Evolutionary conservation across 768 basidiomycete species (phyloP).

Genomic region (Postia placenta): DNA sequence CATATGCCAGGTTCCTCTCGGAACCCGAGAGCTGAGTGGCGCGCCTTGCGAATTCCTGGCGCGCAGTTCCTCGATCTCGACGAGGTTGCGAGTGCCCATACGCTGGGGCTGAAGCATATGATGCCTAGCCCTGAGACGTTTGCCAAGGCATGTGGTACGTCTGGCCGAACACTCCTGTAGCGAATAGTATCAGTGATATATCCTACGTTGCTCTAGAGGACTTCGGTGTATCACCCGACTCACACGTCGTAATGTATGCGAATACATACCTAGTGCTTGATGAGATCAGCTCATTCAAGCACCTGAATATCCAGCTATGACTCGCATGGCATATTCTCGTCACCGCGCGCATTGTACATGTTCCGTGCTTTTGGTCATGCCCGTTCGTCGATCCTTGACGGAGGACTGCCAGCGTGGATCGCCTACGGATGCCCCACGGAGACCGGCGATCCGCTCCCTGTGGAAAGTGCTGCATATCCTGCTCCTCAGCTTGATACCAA

Average conservation of each 20-base stretch:
- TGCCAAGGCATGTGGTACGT: conserved; percentile 73
- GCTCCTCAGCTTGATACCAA: conserved; percentile 45
- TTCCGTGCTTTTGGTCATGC: conserved; percentile 89
- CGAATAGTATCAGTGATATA: not conserved
- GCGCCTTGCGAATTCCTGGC: conserved; percentile 9
- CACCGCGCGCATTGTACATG: conserved; percentile 90
- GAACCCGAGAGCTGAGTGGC: conserved; percentile 41
- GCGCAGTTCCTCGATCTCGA: conserved; percentile 15
- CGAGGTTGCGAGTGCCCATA: conserved; percentile 47
- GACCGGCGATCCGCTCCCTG: conserved; percentile 22
- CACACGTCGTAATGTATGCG: conserved; percentile 79
- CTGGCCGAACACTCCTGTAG: not conserved
- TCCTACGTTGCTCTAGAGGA: conserved; percentile 33
- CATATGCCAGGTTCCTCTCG: conserved; percentile 88
- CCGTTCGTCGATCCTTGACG: conserved; percentile 83
- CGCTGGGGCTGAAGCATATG: conserved; percentile 90
- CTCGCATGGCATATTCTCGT: conserved; percentile 82
- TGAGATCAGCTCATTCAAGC: conserved; percentile 4
- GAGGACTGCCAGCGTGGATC: conserved; percentile 85
- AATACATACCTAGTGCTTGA: conserved; percentile 1
- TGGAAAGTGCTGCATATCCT: conserved; percentile 37
- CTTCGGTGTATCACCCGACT: conserved; percentile 64
- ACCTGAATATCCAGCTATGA: conserved; percentile 60
- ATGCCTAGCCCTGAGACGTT: conserved; percentile 73
- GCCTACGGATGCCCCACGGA: conserved; percentile 57